Evolutionary conservation across 352 stramenopile genomes (phyloP).

Genomic region (Phytopythium vexans): DNA sequence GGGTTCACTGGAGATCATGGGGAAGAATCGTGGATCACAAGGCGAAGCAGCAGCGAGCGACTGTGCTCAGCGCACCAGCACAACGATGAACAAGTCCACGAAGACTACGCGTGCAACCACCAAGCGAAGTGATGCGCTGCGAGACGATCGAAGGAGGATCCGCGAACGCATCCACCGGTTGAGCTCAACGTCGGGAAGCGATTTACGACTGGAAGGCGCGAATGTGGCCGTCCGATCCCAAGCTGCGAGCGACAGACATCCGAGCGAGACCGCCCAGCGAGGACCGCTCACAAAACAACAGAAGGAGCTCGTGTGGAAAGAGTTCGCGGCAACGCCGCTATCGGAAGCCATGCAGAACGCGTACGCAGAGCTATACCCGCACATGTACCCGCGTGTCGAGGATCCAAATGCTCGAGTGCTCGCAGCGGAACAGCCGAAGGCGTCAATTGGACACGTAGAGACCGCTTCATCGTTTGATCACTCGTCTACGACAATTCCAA

Average conservation of each 20-base stretch:
- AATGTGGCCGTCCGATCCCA: constrained; percentile 4
- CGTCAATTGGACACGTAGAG: neutral
- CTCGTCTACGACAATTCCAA: neutral
- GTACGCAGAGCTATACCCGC: constrained; percentile 55
- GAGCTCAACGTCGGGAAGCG: neutral
- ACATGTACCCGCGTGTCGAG: constrained; percentile 24
- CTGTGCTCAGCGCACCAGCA: too few species aligned
- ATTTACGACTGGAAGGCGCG: constrained; percentile 17
- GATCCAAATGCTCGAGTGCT: too few species aligned
- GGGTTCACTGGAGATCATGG: too few species aligned
- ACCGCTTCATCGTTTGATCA: neutral
- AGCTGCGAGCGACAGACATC: neutral
- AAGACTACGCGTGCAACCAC: too few species aligned
- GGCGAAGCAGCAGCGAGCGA: too few species aligned
- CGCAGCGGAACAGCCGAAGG: too few species aligned
- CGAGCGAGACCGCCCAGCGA: constrained; percentile 11
- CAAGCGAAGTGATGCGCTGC: too few species aligned
- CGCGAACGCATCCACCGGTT: neutral
- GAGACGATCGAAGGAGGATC: too few species aligned
- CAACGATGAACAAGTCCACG: neutral
- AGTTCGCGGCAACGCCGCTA: constrained; percentile 32
- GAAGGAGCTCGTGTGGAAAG: constrained; percentile 36
- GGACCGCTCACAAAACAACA: constrained; percentile 27
- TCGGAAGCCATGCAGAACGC: constrained; percentile 48
- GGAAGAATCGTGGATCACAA: too few species aligned